phyloP scores from a whole-genome alignment of 495 filamentous ascomycete species.

The Penicillium paradoxum region DNA sequence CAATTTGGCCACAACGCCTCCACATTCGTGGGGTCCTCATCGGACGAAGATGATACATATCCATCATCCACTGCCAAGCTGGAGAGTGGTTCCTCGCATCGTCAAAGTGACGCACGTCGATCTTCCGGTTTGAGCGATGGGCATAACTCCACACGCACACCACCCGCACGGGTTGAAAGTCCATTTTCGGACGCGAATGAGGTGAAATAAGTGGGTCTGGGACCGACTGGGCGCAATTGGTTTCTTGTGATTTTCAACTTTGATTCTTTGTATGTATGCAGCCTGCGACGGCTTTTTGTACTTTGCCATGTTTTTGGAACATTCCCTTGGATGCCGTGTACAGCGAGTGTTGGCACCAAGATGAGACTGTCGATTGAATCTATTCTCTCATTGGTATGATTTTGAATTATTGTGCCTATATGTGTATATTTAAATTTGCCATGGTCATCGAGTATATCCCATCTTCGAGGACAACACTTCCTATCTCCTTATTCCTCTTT shows the following conservation, averaged over 20 bases:
- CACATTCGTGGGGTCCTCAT: slow-evolving; percentile 36
- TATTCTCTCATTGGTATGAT: slow-evolving; percentile 3
- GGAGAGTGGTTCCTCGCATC: slow-evolving; percentile 56
- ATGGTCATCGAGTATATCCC: neutral
- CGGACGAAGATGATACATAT: slow-evolving; percentile 28
- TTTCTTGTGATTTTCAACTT: slow-evolving; percentile 7
- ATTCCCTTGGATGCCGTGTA: slow-evolving; percentile 17
- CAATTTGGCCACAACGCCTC: slow-evolving; percentile 24
- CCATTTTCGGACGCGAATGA: slow-evolving; percentile 47
- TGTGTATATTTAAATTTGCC: neutral
- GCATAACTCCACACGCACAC: slow-evolving; percentile 22
- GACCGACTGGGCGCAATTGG: slow-evolving; percentile 1
- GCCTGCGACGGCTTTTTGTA: slow-evolving; percentile 10
- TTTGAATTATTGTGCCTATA: neutral
- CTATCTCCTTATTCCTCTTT: too few relatives aligned
- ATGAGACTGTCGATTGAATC: slow-evolving; percentile 15
- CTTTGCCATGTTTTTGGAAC: slow-evolving; percentile 9
- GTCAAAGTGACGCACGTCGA: slow-evolving; percentile 32
- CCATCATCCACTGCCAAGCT: slow-evolving; percentile 20
- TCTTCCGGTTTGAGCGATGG: slow-evolving; percentile 18
- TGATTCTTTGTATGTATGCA: slow-evolving; percentile 26
- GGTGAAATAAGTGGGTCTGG: slow-evolving; percentile 49
- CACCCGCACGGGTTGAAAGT: slow-evolving; percentile 33
- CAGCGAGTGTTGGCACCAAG: slow-evolving; percentile 23
- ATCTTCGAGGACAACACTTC: too few relatives aligned